Conservation (phyloP, 805 yeast genomes). For the Metschnikowia vanudenii region DNA sequence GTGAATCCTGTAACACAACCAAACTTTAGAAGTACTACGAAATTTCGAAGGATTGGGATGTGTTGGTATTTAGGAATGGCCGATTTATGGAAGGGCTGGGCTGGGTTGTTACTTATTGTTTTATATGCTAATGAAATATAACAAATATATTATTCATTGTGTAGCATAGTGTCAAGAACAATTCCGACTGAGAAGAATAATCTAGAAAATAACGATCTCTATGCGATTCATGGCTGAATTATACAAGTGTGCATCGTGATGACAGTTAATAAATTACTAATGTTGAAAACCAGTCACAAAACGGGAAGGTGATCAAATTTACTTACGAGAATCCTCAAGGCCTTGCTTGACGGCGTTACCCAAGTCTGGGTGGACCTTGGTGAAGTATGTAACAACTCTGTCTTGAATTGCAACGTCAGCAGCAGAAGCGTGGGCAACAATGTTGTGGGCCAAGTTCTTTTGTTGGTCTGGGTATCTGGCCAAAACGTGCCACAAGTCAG, state of each 20-base stretch:
- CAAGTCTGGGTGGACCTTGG: slow-evolving; percentile 66
- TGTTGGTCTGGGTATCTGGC: slow-evolving; percentile 81
- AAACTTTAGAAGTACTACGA: slow-evolving; percentile 27
- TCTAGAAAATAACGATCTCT: no score
- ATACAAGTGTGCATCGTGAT: no score
- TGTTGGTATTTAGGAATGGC: neutral
- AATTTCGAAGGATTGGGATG: neutral
- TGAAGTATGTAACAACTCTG: slow-evolving; percentile 71
- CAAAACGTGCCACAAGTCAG: slow-evolving; percentile 73
- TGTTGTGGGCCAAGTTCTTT: slow-evolving; percentile 76
- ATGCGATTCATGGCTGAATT: no score
- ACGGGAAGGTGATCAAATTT: slow-evolving; percentile 22
- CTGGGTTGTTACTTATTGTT: no score
- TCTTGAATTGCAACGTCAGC: slow-evolving; percentile 80
- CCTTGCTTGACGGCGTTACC: slow-evolving; percentile 68
- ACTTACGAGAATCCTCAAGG: slow-evolving; percentile 51
- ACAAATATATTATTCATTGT: no score
- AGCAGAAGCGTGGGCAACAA: slow-evolving; percentile 66
- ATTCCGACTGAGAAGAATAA: no score
- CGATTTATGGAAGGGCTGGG: neutral
- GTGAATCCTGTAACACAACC: slow-evolving; percentile 44
- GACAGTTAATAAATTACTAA: no score
- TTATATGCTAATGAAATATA: no score
- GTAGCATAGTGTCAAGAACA: no score
- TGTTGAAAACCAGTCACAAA: no score